Evolutionary conservation across 148 eudicot genomes (phyloP).

Genomic region (Vaccinium corymbosum): DNA sequence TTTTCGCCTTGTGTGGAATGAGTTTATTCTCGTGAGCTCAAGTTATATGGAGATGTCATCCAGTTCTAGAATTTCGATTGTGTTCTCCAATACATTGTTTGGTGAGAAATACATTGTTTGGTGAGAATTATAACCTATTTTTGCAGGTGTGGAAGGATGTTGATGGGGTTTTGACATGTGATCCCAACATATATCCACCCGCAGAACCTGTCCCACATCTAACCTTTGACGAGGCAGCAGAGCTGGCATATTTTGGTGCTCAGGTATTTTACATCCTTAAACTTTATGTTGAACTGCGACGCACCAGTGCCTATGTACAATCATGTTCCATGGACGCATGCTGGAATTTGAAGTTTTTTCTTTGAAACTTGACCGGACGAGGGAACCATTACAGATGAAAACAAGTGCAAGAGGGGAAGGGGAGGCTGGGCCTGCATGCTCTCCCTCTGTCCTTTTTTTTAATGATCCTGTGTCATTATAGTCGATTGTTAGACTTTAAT

Average conservation of each 20-base stretch:
- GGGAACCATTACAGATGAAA: not conserved
- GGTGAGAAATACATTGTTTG: not conserved
- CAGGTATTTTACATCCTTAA: slow-evolving; percentile 48
- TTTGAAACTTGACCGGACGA: not conserved
- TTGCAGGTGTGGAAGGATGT: slow-evolving; percentile 97
- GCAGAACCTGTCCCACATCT: slow-evolving; percentile 88
- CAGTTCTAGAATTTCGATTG: not conserved
- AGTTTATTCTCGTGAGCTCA: not conserved
- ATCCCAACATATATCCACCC: slow-evolving; percentile 69
- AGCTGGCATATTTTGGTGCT: slow-evolving; percentile 99
- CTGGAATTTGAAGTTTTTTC: slow-evolving; percentile 4
- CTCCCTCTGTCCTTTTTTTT: not conserved
- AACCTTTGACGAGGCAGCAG: slow-evolving; percentile 98
- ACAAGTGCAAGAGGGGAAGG: not conserved
- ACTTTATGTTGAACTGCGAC: not conserved
- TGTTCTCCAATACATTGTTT: not conserved
- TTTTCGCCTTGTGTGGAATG: not conserved
- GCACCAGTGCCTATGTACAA: not conserved
- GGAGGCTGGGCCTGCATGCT: not conserved
- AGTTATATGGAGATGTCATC: not conserved
- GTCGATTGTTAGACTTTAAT: not conserved
- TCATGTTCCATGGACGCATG: not conserved
- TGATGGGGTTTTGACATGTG: slow-evolving; percentile 97
- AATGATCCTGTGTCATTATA: not conserved
- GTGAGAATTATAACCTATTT: slow-evolving; percentile 7